phyloP scores from a whole-genome alignment of 2,329 filamentous ascomycete species.

The Aspergillus alliaceus region DNA sequence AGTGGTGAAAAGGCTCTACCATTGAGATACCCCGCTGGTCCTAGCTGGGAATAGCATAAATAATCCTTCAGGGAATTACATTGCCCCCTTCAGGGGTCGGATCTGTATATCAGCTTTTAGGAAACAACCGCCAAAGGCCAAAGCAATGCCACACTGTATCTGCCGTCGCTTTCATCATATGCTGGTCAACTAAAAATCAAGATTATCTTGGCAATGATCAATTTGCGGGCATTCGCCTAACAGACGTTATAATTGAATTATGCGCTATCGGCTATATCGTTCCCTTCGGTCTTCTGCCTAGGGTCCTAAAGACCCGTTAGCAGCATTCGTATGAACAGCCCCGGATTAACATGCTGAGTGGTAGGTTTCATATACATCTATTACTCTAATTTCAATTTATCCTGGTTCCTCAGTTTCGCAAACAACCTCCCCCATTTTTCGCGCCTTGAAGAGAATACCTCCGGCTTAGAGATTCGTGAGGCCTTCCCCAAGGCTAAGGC shows the following conservation, averaged over 20 bases:
- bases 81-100: neutral
- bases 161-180: neutral
- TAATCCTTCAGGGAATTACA: neutral
- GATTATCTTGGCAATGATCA: neutral
- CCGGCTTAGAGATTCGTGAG: neutral
- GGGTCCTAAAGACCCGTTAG: no score
- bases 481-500: neutral
- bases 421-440: neutral
- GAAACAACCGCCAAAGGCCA: neutral
- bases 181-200: neutral
- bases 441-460: neutral
- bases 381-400: neutral
- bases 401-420: neutral
- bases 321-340: no score
- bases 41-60: neutral
- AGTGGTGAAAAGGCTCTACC: neutral
- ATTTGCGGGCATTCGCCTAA: neutral
- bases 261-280: neutral
- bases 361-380: neutral
- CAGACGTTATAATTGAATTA: neutral
- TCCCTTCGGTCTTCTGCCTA: no score
- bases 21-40: neutral
- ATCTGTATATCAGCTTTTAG: neutral
- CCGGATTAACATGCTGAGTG: no score
- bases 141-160: neutral